Base-by-base conservation (phyloP, 768 basidiomycete species). In the Roridomyces roridus region DNA sequence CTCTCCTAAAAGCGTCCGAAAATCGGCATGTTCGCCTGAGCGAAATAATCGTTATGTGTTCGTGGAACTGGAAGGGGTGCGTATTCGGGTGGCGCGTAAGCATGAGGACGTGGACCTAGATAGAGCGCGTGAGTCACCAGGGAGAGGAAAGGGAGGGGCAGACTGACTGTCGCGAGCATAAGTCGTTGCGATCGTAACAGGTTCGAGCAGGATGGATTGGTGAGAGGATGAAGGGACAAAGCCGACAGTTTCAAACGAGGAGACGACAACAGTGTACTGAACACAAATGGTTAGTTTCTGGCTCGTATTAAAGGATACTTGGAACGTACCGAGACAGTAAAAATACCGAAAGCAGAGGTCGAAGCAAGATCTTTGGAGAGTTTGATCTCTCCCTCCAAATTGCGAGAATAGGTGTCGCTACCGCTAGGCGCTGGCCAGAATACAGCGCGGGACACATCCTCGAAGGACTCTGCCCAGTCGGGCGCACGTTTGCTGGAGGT, bases 51-150 rank as follows among this genome's bases (percentile, higher is more conserved):
- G 24, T 75, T 66, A 42, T 64, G 62, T 45, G 65, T 66, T 70
- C 66, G 69, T 66, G 70, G 56, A 58, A 64, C 48, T 1, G 60
- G 52, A n/a, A 58, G 54, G 20, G 70, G 58, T 43, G 79, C 75
- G 59, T 84, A 84, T 51, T 74, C 75, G 46, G 82, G 82, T 36
- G 83, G 83, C 10, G 82, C 72, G 64, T 82, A 83, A 17, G 77
- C 77, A 21, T 73, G 71, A 21, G 80, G 76, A 23, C 80, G 77
- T 17, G 81, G 79, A 20, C 82, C 83, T 67, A 15, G 28, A 23
- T n/a, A n/a, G 14, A 46, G 2, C 3, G 34, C 9, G 34, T 58
- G 31, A 55, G 43, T 40, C 26, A 14, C 14, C 8, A 17, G n/a
- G 25, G 23, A 20, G 14, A 14, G 28, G 12, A 36, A 46, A 35